Base-by-base conservation (phyloP, 306 rosid genomes). In the Abrus pulchellus region DNA sequence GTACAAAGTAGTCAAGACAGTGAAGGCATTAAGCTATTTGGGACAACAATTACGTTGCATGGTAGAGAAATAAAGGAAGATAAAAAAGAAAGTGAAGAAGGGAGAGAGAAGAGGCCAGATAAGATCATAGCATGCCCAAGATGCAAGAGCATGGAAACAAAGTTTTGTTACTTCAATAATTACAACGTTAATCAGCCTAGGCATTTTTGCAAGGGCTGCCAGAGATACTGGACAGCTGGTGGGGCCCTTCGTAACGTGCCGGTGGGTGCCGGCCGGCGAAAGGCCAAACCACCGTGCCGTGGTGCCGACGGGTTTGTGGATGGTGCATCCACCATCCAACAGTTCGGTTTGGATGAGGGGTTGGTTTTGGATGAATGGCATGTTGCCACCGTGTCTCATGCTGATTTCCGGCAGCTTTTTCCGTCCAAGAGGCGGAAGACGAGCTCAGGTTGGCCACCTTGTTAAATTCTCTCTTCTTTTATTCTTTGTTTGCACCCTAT, bases 151-250 rank as follows among this genome's bases (percentile, higher is more conserved):
- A 74, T 82, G 90, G 94, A 92, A 79, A 89, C 95, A 11, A 92
- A 90, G 47, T 90, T 92, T 45, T 92, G 97, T 72, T 92, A 92
- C 83, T 92, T 92, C 84, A 92, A 92, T 41, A 92, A 92, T 67
- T 92, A 92, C 80, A 92, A 92, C 76, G 94, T 92, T 55, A 92
- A 92, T 76, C 97, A 92, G 86, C 97, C 94, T 4, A 84, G 97
- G 2, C 93, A 92, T 82, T 92, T 92, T 82, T 92, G 97, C 40
- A 92, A 90, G 80, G 92, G 90, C 29, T 90, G 97, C 55, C 97
- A 90, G 80, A 76, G 97, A 68, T 92, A 88, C 70, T 92, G 97
- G 97, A 92, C 94, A 0, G 93, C 94, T 1, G 97, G 94, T 0
- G 97, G 97, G 9, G 93, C 97, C 67, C 97, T 92, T 61, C 80